Evolutionary conservation across 2,329 filamentous ascomycete genomes (phyloP).

Genomic region (Exophiala xenobiotica): DNA sequence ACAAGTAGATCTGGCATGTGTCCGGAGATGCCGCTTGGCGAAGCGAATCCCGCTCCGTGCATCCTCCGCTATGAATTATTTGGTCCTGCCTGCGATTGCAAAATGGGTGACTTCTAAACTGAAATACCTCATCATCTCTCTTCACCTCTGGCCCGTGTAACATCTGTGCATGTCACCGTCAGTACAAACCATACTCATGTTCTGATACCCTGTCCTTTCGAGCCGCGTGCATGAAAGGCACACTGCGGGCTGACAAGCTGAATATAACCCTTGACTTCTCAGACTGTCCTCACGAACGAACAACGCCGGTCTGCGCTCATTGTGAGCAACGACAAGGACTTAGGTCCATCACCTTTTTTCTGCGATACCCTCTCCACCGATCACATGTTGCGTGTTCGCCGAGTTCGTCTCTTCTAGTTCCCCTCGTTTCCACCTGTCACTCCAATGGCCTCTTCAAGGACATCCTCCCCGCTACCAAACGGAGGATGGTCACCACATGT

Average conservation of each 20-base stretch:
- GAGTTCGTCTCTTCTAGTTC: neutral
- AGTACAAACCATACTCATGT: neutral
- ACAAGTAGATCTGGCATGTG: neutral
- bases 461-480: slow-evolving; percentile 78
- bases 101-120: no score
- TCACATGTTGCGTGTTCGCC: slow-evolving; percentile 2
- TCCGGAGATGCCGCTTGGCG: neutral
- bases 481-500: slow-evolving; percentile 88
- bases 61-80: neutral
- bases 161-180: neutral
- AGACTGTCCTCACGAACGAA: neutral
- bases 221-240: neutral
- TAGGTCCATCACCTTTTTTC: no score
- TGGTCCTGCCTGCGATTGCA: no score
- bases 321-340: no score
- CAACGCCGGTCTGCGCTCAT: no score
- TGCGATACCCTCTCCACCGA: no score
- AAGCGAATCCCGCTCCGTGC: neutral
- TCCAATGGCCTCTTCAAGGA: slow-evolving; percentile 80
- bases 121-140: neutral
- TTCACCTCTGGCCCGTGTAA: neutral
- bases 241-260: neutral
- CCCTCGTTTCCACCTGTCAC: slow-evolving; percentile 48
- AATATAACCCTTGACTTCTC: neutral
- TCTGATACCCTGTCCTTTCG: slow-evolving; percentile 2